Conservation (phyloP, 768 basidiomycete genomes). For the Tulasnella sp. region DNA sequence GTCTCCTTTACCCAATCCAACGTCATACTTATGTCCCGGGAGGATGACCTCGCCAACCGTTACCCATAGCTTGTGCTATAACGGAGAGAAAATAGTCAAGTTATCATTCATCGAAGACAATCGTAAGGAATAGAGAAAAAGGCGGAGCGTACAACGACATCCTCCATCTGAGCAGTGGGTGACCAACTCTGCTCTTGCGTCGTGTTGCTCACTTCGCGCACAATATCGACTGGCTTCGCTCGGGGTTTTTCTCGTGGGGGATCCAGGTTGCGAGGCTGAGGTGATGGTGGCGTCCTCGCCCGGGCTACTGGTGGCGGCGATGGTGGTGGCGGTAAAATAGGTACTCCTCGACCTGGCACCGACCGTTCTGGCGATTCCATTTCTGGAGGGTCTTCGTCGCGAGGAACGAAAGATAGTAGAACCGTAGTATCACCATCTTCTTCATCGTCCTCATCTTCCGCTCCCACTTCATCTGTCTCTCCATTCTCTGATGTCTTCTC, state of each 20-base stretch:
- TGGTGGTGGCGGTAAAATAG: not conserved
- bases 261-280: too few species aligned
- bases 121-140: not conserved
- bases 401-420: not conserved
- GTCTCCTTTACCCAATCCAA: not conserved
- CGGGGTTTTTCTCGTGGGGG: too few species aligned
- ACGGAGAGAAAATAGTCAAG: not conserved
- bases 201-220: too few species aligned
- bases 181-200: not conserved
- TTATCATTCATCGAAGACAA: not conserved
- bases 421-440: conserved; percentile 8
- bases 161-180: not conserved
- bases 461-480: not conserved
- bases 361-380: too few species aligned
- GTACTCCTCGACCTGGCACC: not conserved
- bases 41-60: conserved; percentile 13
- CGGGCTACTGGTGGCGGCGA: not conserved
- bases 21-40: conserved; percentile 2
- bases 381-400: too few species aligned
- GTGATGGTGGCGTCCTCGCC: not conserved
- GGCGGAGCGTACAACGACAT: not conserved
- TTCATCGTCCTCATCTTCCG: not conserved
- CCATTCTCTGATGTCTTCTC: not conserved
- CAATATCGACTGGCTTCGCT: too few species aligned
- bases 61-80: conserved; percentile 8